Conservation (phyloP, 2,329 filamentous ascomycete genomes). For the Penicillium corylophilum region DNA sequence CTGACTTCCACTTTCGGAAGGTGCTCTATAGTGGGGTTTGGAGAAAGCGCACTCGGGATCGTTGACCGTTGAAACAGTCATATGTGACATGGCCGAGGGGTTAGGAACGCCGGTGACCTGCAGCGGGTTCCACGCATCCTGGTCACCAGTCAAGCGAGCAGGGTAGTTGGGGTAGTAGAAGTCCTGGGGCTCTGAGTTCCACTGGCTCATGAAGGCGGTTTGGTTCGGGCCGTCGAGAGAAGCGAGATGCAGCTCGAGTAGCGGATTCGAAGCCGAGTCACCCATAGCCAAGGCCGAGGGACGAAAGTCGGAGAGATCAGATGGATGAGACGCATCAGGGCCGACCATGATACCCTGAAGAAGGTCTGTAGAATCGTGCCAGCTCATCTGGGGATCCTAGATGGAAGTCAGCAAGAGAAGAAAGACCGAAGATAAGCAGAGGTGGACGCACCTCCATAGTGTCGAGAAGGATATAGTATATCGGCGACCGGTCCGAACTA, state of each 20-base stretch:
- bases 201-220: conserved; percentile 21
- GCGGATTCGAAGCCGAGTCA: conserved; percentile 22
- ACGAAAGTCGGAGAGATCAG: conserved; percentile 8
- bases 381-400: conserved; percentile 14
- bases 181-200: conserved; percentile 20
- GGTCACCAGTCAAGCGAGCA: conserved; percentile 19
- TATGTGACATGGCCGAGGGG: conserved; percentile 18
- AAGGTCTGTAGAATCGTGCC: conserved; percentile 28
- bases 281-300: conserved; percentile 12
- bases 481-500: not conserved
- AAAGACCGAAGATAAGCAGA: not conserved
- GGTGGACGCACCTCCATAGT: conserved; percentile 13
- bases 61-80: conserved; percentile 17
- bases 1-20: conserved; percentile 36
- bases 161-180: conserved; percentile 25
- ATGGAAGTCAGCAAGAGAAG: not conserved
- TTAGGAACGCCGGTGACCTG: conserved; percentile 28
- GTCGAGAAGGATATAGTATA: not conserved
- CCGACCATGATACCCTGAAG: conserved; percentile 34
- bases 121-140: conserved; percentile 36
- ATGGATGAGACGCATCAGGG: conserved; percentile 3
- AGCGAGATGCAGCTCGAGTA: conserved; percentile 27
- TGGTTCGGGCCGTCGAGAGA: conserved; percentile 19
- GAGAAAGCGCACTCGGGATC: conserved; percentile 26
- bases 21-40: conserved; percentile 27